Conservation (phyloP, 768 basidiomycete species). For the Boletus eberwhitei region DNA sequence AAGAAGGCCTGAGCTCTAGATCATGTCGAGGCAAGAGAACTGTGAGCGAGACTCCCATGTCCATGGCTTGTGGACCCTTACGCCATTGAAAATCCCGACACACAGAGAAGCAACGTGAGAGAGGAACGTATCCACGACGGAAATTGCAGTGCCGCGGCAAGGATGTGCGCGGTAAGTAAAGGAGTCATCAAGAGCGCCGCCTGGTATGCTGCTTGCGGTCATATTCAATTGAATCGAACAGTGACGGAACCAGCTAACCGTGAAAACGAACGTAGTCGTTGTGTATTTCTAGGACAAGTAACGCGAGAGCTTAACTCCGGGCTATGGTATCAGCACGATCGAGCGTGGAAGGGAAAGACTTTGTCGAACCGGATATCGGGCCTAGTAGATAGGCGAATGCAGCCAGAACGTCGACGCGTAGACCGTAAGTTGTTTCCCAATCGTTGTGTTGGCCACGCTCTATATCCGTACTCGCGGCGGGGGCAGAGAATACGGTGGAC, state of each 20-base stretch:
- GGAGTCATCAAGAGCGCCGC: conserved; percentile 70
- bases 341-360: not conserved
- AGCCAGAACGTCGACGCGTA: conserved; percentile 65
- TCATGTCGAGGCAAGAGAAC: conserved; percentile 6
- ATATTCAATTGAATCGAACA: conserved; percentile 6
- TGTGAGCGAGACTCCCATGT: not conserved
- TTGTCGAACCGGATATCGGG: conserved; percentile 62
- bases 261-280: conserved; percentile 79
- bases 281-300: conserved; percentile 72
- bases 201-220: conserved; percentile 59
- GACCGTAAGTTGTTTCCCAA: conserved; percentile 69
- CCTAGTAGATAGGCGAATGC: conserved; percentile 66
- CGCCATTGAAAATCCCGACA: conserved; percentile 50
- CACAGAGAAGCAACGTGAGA: conserved; percentile 44
- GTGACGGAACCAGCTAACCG: conserved; percentile 41
- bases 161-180: conserved; percentile 51
- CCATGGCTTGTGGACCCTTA: conserved; percentile 34
- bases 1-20: conserved; percentile 39
- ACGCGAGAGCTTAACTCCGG: conserved; percentile 45
- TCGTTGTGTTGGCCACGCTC: conserved; percentile 47
- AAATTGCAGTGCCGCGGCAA: conserved; percentile 51
- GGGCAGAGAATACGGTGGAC: conserved; percentile 42
- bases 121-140: conserved; percentile 50
- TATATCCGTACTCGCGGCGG: conserved; percentile 34
- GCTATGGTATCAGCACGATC: not conserved